phyloP scores from a whole-genome alignment of 176 grass and related monocot genomes.

The Oryza punctata region DNA sequence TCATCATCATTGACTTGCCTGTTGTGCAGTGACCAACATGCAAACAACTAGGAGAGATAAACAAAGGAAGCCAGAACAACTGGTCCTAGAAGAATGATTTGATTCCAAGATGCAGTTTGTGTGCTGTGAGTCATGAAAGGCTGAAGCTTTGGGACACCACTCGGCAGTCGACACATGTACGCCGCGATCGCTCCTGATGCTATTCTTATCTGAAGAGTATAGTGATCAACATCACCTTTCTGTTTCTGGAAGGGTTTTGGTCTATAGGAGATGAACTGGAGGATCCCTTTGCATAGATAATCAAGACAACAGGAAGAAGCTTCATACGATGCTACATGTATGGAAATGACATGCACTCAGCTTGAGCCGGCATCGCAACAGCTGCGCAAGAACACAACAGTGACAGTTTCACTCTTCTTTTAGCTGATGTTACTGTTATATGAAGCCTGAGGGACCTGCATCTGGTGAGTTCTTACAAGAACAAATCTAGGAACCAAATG shows the following conservation, averaged over 20 bases:
- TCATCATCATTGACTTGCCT: constrained; percentile 33
- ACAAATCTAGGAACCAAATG: not conserved
- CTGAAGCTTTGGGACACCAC: constrained; percentile 23
- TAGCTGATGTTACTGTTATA: constrained; percentile 18
- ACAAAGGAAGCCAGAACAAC: constrained; percentile 34
- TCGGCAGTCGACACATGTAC: constrained; percentile 2
- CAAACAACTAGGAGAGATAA: constrained; percentile 31
- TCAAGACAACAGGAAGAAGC: not conserved
- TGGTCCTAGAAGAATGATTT: constrained; percentile 28
- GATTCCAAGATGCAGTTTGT: constrained; percentile 20
- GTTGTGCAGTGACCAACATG: constrained; percentile 36
- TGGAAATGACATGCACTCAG: constrained; percentile 18
- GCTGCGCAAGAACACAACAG: constrained; percentile 1
- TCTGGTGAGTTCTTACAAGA: not conserved
- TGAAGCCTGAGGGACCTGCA: not conserved
- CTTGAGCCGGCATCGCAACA: not conserved
- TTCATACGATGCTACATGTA: constrained; percentile 15
- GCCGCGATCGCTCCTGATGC: not conserved
- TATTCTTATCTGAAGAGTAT: constrained; percentile 45
- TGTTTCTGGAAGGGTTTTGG: constrained; percentile 37
- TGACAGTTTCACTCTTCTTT: constrained; percentile 29
- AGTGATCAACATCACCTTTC: constrained; percentile 21
- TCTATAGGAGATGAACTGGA: constrained; percentile 30
- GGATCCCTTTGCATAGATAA: not conserved
- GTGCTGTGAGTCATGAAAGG: constrained; percentile 20